phyloP scores from a whole-genome alignment of 805 yeast genomes.

The Candida tibetensis region DNA sequence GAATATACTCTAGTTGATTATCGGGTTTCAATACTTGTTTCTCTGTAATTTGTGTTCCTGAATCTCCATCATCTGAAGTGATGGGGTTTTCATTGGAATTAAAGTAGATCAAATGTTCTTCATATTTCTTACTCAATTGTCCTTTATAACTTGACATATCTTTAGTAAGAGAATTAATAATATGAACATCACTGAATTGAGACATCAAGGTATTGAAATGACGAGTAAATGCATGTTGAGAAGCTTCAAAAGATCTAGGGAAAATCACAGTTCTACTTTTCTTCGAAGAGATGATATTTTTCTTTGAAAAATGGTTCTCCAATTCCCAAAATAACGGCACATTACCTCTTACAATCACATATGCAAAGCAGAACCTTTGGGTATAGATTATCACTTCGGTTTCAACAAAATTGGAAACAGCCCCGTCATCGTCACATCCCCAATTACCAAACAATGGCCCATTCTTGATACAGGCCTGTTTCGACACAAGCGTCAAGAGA shows the following conservation, averaged over 20 bases:
- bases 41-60: neutral
- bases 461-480: constrained; percentile 46
- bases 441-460: constrained; percentile 56
- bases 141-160: constrained; percentile 43
- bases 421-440: constrained; percentile 58
- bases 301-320: constrained; percentile 40
- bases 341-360: constrained; percentile 49
- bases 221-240: constrained; percentile 49
- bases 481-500: constrained; percentile 48
- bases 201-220: constrained; percentile 48
- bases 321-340: constrained; percentile 56
- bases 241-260: constrained; percentile 52
- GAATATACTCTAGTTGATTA: constrained; percentile 19
- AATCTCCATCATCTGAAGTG: neutral
- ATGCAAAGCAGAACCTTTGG: constrained; percentile 40
- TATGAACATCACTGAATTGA: constrained; percentile 50
- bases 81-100: constrained; percentile 17
- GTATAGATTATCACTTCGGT: constrained; percentile 49
- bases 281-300: constrained; percentile 26
- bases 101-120: constrained; percentile 34
- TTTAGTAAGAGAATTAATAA: constrained; percentile 47
- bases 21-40: constrained; percentile 3
- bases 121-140: constrained; percentile 41
- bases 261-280: constrained; percentile 43
- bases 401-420: constrained; percentile 51